These are phyloP conservation scores for Crucibulum laeve DNA, from an alignment of 768 basidiomycete genomes.

Conservation along the genomic window DNA sequence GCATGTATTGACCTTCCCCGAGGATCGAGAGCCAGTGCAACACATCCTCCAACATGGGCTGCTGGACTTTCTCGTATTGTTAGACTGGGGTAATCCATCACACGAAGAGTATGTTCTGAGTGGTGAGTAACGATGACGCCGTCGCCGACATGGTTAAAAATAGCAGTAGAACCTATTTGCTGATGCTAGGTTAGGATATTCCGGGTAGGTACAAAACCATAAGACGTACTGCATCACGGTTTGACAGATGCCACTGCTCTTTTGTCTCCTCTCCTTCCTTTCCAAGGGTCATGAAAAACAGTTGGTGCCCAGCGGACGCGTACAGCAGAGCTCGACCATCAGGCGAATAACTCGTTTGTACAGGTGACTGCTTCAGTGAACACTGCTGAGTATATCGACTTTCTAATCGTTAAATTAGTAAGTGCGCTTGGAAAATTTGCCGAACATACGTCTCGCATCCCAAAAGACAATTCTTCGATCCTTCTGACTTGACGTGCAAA, in stretches of 20 bases:
- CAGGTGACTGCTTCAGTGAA: constrained; percentile 54
- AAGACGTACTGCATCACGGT: constrained; percentile 43
- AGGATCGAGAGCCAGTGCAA: constrained; percentile 75
- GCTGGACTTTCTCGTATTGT: constrained; percentile 55
- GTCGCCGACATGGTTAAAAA: constrained; percentile 75
- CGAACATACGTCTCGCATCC: constrained; percentile 72
- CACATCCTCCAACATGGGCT: constrained; percentile 79
- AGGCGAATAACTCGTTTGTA: constrained; percentile 67
- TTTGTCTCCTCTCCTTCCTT: constrained; percentile 48
- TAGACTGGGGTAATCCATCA: constrained; percentile 66
- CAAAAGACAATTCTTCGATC: constrained; percentile 77
- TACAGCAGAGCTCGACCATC: constrained; percentile 66
- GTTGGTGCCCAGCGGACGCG: constrained; percentile 52
- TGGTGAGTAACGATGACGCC: constrained; percentile 64
- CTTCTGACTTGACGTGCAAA: constrained; percentile 75
- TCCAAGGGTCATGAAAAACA: constrained; percentile 58
- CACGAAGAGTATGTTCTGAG: constrained; percentile 59
- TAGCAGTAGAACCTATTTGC: constrained; percentile 59
- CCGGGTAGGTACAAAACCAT: not conserved
- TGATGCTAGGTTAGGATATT: constrained; percentile 13
- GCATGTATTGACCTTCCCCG: constrained; percentile 50
- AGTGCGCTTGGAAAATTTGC: not conserved
- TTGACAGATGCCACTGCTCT: constrained; percentile 40
- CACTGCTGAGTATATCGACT: constrained; percentile 63
- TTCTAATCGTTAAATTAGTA: constrained; percentile 36